Evolutionary conservation across 495 filamentous ascomycete genomes (phyloP).

Genomic region (Penicillium silybi): DNA sequence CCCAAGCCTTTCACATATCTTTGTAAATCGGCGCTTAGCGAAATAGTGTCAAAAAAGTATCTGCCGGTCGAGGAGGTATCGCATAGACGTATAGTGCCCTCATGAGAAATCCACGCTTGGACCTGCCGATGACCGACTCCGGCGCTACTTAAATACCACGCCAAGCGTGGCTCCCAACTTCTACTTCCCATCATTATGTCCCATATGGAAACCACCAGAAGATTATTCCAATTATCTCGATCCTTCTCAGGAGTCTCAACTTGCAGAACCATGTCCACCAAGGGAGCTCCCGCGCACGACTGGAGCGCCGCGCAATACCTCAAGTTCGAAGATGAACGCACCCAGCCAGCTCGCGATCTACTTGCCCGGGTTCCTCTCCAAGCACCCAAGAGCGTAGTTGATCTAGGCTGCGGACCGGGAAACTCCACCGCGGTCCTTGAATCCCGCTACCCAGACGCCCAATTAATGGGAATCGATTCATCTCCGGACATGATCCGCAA

Average conservation of each 20-base stretch:
- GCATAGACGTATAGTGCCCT: background rate
- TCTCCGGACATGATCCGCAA: slow-evolving; percentile 50
- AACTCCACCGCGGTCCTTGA: slow-evolving; percentile 48
- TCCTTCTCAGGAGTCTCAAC: slow-evolving; percentile 2
- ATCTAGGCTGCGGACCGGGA: slow-evolving; percentile 55
- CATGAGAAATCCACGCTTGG: background rate
- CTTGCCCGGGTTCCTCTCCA: slow-evolving; percentile 32
- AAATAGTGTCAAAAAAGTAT: background rate
- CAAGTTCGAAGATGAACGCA: slow-evolving; percentile 46
- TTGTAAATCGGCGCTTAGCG: too few relatives aligned
- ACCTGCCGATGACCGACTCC: background rate
- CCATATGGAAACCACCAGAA: slow-evolving; percentile 1
- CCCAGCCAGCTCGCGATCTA: slow-evolving; percentile 43
- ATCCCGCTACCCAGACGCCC: slow-evolving; percentile 40
- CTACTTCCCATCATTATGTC: slow-evolving; percentile 4
- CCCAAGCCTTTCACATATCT: too few relatives aligned
- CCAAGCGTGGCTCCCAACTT: too few relatives aligned
- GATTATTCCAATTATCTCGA: slow-evolving; percentile 5
- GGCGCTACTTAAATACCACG: background rate
- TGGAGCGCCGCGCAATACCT: slow-evolving; percentile 49
- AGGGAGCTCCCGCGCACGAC: slow-evolving; percentile 21
- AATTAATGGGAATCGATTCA: slow-evolving; percentile 50
- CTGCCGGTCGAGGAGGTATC: background rate
- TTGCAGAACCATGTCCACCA: slow-evolving; percentile 5
- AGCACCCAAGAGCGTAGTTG: slow-evolving; percentile 39